Evolutionary conservation across 352 stramenopile species (phyloP), one percentile per base, ranked within the genome.

Genomic region (Albugo laibachii): DNA sequence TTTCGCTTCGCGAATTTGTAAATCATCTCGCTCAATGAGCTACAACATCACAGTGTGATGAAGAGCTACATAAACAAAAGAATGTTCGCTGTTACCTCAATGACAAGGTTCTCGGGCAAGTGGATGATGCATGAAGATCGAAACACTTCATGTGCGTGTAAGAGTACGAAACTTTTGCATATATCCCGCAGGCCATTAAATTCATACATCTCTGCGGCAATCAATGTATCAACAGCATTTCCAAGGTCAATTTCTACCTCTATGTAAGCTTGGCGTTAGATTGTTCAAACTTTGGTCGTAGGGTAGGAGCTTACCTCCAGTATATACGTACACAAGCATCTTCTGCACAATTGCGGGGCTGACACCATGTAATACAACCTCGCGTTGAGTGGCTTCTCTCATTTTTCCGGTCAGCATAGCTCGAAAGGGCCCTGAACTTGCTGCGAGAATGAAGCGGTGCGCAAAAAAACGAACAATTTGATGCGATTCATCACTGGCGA

Each of bases 241-340:
- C 80, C 64, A 15, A 84, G 57, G 44, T 74, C 61, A 43, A 88
- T 47, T 19, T 75, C 74, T 24, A 91, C 75, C 36, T 91, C 69
- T 78, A 24, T 1, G 24, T 31, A 31, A 31, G 24, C 3, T 31
- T 31, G 24, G 24, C 24, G 8, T 31, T 31, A 34, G 3, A 37
- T 16, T 38, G 2, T 5, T n/a, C 15, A 35, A n/a, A 16, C 27
- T 12, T 21, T 16, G 13, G 13, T 13, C 13, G 15, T 10, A 8
- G 38, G 38, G 38, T 43, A 24, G 3, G 3, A 43, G 38, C 38
- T 24, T 42, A 75, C 66, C 66, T 55, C 75, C 78, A 5, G 78
- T 85, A 55, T 91, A 91, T 50, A 91, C 86, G 49, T 78, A 91
- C 20, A 77, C 47, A 47, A 91, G 57, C 66, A 91, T 82, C 53